A percentile compares a stretch with the other conserved stretches of the same genome.
Conservation (phyloP, 352 stramenopile genomes). For the Pythium sukuiense region DNA sequence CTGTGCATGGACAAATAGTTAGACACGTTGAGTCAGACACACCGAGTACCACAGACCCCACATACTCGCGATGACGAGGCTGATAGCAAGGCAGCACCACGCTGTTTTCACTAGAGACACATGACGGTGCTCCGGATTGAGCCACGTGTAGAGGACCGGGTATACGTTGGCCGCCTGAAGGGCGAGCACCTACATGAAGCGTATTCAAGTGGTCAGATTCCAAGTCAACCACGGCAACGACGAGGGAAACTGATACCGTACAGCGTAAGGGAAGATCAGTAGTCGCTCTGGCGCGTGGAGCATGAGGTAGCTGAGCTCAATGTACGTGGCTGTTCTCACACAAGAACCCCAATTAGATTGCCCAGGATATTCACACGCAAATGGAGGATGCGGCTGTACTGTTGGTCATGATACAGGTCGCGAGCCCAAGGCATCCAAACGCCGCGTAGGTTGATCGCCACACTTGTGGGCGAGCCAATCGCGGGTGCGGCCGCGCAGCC, state of each 20-base stretch:
- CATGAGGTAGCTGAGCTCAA: slow-evolving; percentile 61
- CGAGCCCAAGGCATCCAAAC: slow-evolving; percentile 26
- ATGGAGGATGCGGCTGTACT: background rate
- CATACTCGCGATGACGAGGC: slow-evolving; percentile 32
- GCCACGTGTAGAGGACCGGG: slow-evolving; percentile 63
- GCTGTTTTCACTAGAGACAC: slow-evolving; percentile 43
- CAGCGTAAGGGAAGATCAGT: slow-evolving; percentile 64
- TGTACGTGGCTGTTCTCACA: slow-evolving; percentile 41
- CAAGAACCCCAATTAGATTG: background rate
- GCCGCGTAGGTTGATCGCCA: slow-evolving; percentile 19
- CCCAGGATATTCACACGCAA: background rate
- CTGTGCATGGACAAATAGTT: background rate
- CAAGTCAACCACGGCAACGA: background rate
- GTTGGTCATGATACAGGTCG: slow-evolving; percentile 30
- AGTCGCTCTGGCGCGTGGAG: slow-evolving; percentile 58
- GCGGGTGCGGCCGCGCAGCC: slow-evolving; percentile 13
- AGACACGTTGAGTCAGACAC: background rate
- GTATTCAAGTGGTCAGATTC: background rate
- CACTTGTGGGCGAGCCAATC: slow-evolving; percentile 12
- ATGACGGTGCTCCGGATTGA: slow-evolving; percentile 46
- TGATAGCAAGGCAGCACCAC: slow-evolving; percentile 55
- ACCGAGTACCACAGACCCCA: no score
- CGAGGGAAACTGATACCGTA: slow-evolving; percentile 12
- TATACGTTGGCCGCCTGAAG: slow-evolving; percentile 73
- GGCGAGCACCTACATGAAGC: slow-evolving; percentile 44